Percentiles rank a stretch among this genome's conserved stretches.
These are phyloP conservation scores for Beta vulgaris DNA, from an alignment of 148 eudicot species.

Conservation along the genomic window DNA sequence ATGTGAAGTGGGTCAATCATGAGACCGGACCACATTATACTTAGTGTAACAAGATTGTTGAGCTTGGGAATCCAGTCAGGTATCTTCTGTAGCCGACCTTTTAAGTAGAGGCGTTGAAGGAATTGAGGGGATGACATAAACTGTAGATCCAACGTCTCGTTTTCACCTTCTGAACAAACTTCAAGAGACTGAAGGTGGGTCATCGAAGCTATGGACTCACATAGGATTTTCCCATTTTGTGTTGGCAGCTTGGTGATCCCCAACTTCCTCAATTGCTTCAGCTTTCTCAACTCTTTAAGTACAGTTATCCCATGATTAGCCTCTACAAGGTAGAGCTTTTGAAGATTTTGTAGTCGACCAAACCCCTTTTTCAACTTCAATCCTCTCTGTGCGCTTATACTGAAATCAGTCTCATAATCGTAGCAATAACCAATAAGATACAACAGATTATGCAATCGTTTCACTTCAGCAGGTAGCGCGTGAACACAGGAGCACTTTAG, in stretches of 20 bases:
- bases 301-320: constrained; percentile 5
- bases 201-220: constrained; percentile 6
- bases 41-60: neutral
- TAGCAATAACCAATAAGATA: constrained; percentile 17
- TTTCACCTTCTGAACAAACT: neutral
- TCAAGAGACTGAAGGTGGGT: constrained; percentile 18
- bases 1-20: constrained; percentile 13
- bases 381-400: constrained; percentile 6
- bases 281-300: constrained; percentile 5
- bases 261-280: constrained; percentile 9
- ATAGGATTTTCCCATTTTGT: neutral
- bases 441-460: neutral
- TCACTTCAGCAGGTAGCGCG: constrained; percentile 14
- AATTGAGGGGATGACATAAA: neutral
- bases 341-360: constrained; percentile 4
- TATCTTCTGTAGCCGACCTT: constrained; percentile 10
- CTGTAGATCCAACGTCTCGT: constrained; percentile 15
- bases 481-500: constrained; percentile 19
- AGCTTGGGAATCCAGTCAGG: constrained; percentile 17
- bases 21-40: constrained; percentile 18
- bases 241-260: constrained; percentile 6
- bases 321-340: constrained; percentile 20
- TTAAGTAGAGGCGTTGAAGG: constrained; percentile 17
- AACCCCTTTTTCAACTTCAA: constrained; percentile 3
- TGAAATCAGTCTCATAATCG: constrained; percentile 4